Conservation (phyloP, 768 basidiomycete species). For the Phylloporus arenicola region DNA sequence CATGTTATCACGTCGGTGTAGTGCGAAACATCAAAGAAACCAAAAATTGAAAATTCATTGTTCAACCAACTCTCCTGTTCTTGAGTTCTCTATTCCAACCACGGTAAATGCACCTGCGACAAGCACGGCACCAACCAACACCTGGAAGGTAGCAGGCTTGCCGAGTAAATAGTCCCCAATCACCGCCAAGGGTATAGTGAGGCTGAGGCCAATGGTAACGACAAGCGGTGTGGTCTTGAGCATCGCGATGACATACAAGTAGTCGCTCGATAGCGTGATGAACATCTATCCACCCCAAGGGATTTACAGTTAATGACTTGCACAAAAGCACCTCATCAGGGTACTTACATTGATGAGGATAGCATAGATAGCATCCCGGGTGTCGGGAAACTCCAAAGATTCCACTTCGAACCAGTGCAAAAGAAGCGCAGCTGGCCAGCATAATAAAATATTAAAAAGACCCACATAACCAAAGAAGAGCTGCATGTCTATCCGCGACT, state of each 20-base stretch:
- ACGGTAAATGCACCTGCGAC: slow-evolving; percentile 76
- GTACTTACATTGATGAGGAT: slow-evolving; percentile 52
- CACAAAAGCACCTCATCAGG: not conserved
- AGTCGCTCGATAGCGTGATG: slow-evolving; percentile 82
- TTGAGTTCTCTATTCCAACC: slow-evolving; percentile 54
- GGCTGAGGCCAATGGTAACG: slow-evolving; percentile 85
- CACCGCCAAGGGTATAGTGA: slow-evolving; percentile 92
- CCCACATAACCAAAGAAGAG: slow-evolving; percentile 95
- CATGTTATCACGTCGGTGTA: no score
- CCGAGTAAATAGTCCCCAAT: slow-evolving; percentile 70
- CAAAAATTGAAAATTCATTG: not conserved
- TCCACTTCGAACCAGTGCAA: slow-evolving; percentile 74
- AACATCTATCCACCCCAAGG: slow-evolving; percentile 50
- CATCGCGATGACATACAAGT: slow-evolving; percentile 85
- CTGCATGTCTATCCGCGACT: slow-evolving; percentile 87
- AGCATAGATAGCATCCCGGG: slow-evolving; percentile 41
- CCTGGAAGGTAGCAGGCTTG: slow-evolving; percentile 50
- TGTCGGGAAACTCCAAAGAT: slow-evolving; percentile 63
- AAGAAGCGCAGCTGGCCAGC: slow-evolving; percentile 73
- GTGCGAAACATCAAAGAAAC: no score
- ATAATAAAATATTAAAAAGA: slow-evolving; percentile 69
- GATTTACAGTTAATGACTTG: not conserved
- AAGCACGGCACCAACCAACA: slow-evolving; percentile 67
- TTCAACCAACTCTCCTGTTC: slow-evolving; percentile 34
- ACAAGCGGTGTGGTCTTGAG: slow-evolving; percentile 94